A percentile compares a stretch with the other conserved stretches of the same genome.
Conservation (phyloP, 202 grass and related monocot genomes). For the Carex arenaria region DNA sequence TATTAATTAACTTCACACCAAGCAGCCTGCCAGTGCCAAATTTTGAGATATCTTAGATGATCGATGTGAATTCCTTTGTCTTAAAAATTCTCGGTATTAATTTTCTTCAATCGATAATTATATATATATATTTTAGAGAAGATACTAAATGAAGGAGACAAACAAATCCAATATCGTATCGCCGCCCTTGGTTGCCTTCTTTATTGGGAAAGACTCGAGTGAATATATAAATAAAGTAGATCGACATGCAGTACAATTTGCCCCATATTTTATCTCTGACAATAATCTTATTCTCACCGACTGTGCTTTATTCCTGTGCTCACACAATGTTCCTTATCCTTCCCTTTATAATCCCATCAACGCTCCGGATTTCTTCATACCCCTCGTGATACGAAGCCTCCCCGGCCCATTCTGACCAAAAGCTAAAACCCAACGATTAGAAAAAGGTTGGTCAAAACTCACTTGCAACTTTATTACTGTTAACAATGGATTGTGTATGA, state of each 20-base stretch:
- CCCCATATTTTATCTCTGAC: not conserved
- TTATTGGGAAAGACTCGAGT: slow-evolving; percentile 24
- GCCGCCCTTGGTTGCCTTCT: slow-evolving; percentile 25
- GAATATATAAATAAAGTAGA: not conserved
- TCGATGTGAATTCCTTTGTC: too few species aligned
- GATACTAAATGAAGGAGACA: slow-evolving; percentile 8
- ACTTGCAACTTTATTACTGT: not conserved
- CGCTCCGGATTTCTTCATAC: not conserved
- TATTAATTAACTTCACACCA: too few species aligned
- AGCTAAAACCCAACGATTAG: not conserved
- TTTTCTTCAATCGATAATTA: too few species aligned
- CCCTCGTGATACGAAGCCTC: slow-evolving; percentile 13
- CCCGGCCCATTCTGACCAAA: slow-evolving; percentile 11
- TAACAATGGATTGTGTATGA: not conserved
- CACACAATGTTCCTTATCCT: not conserved
- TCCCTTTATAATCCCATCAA: not conserved
- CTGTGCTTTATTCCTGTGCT: slow-evolving; percentile 11
- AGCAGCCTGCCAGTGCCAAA: too few species aligned
- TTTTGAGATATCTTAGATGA: too few species aligned
- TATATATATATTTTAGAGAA: not conserved
- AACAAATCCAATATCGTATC: slow-evolving; percentile 20
- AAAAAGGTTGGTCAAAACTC: slow-evolving; percentile 3
- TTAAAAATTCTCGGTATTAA: too few species aligned
- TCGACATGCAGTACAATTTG: not conserved
- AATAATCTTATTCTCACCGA: too few species aligned